Evolutionary conservation across 2,329 filamentous ascomycete species (phyloP).

Genomic region (Aureobasidium vineae): DNA sequence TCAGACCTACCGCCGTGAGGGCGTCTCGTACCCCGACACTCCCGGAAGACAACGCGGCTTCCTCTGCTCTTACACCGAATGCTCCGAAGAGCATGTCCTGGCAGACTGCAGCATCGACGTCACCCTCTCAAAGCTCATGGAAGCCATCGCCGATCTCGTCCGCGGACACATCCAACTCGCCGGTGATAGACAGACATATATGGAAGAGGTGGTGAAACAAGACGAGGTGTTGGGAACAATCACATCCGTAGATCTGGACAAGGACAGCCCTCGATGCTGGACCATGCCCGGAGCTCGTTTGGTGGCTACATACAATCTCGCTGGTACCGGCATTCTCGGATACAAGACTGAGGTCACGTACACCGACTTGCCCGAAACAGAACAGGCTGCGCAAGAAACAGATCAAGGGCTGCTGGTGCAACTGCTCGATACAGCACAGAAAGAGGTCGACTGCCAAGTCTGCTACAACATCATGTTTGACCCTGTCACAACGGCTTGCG

Average conservation of each 20-base stretch:
- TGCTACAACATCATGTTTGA: constrained; percentile 81
- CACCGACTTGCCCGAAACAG: constrained; percentile 37
- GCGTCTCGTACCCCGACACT: constrained; percentile 74
- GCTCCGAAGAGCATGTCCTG: constrained; percentile 68
- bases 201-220: constrained; percentile 45
- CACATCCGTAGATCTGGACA: constrained; percentile 29
- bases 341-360: constrained; percentile 59
- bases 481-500: constrained; percentile 79
- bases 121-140: constrained; percentile 68
- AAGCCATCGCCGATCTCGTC: constrained; percentile 58
- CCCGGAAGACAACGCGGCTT: constrained; percentile 68
- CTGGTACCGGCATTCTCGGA: constrained; percentile 59
- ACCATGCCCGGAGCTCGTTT: constrained; percentile 59
- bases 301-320: constrained; percentile 65
- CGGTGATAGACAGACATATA: constrained; percentile 27
- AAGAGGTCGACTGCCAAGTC: constrained; percentile 82
- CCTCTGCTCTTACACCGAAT: constrained; percentile 67
- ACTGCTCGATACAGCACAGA: constrained; percentile 61
- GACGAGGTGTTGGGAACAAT: constrained; percentile 38
- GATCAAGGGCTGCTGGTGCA: constrained; percentile 55
- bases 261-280: constrained; percentile 41
- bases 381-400: constrained; percentile 37
- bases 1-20: constrained; percentile 58
- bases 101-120: constrained; percentile 78
- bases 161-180: constrained; percentile 39